phyloP scores from a whole-genome alignment of 306 rosid species.

The Dalbergia cochinchinensis region DNA sequence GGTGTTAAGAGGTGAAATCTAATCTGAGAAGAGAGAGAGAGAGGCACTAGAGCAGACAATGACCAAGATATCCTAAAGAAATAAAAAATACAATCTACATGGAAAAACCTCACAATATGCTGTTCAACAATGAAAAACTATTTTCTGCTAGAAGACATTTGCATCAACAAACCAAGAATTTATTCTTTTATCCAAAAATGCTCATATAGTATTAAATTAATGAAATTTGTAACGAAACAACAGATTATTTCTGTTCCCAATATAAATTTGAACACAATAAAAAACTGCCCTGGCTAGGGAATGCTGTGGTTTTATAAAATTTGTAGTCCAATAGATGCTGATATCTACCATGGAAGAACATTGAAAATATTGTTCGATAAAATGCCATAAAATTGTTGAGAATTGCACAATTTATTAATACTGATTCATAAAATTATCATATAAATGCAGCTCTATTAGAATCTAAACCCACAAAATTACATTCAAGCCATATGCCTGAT shows the following conservation, averaged over 20 bases:
- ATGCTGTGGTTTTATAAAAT: neutral
- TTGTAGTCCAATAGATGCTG: neutral
- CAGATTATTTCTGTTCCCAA: constrained; percentile 8
- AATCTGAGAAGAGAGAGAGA: constrained; percentile 28
- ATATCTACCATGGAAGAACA: constrained; percentile 12
- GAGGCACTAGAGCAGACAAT: constrained; percentile 27
- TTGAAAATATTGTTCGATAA: constrained; percentile 13
- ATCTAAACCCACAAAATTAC: neutral
- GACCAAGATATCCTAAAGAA: neutral
- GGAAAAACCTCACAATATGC: neutral
- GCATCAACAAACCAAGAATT: neutral
- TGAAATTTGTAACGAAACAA: constrained; percentile 20
- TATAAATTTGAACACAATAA: neutral
- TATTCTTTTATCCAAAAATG: constrained; percentile 24
- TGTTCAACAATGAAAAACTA: constrained; percentile 3
- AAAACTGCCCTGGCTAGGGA: neutral
- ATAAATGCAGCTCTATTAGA: neutral
- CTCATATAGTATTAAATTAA: neutral
- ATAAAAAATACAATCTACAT: neutral
- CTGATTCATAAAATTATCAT: neutral
- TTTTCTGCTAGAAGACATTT: neutral
- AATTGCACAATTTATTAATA: neutral
- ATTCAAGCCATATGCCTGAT: neutral
- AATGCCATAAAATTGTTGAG: neutral
- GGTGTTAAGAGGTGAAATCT: neutral